Percentiles rank a stretch among this genome's conserved stretches.
These are phyloP conservation scores for Populus hybrid DNA, from an alignment of 441 rosid species.

Conservation along the genomic window DNA sequence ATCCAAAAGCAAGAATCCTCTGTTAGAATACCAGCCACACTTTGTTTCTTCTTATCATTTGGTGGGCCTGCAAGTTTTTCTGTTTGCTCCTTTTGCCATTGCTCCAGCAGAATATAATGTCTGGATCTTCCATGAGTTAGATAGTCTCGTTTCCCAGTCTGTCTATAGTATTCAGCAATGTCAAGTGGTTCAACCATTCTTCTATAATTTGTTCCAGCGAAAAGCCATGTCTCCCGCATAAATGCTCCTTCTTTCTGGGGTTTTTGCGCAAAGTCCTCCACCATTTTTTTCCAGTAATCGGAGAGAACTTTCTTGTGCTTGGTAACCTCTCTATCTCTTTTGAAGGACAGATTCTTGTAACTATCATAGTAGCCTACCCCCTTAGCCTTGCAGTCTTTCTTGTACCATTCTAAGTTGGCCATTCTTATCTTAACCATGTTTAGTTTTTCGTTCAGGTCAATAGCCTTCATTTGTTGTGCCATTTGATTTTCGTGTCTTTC, in stretches of 20 bases:
- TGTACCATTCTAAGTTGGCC: slow-evolving; percentile 59
- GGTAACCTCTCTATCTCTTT: slow-evolving; percentile 10
- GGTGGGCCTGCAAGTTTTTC: neutral
- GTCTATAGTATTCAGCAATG: slow-evolving; percentile 49
- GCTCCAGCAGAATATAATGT: slow-evolving; percentile 46
- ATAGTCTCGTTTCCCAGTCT: slow-evolving; percentile 27
- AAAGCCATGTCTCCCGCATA: slow-evolving; percentile 31
- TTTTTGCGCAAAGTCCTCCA: slow-evolving; percentile 43
- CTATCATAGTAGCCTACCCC: slow-evolving; percentile 52
- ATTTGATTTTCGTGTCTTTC: slow-evolving; percentile 17
- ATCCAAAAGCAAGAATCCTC: slow-evolving; percentile 87
- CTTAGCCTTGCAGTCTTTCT: slow-evolving; percentile 28
- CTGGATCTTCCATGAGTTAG: slow-evolving; percentile 29
- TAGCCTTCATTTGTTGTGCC: slow-evolving; percentile 13
- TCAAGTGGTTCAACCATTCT: slow-evolving; percentile 72
- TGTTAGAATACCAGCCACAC: slow-evolving; percentile 29
- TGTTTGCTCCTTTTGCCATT: slow-evolving; percentile 36
- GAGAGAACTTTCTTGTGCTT: slow-evolving; percentile 31
- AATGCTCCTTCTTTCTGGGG: slow-evolving; percentile 38
- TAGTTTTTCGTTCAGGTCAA: slow-evolving; percentile 32
- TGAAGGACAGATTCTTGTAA: slow-evolving; percentile 26
- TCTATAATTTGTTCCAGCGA: slow-evolving; percentile 43
- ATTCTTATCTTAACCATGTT: slow-evolving; percentile 39
- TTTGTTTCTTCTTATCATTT: slow-evolving; percentile 16
- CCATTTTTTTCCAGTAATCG: slow-evolving; percentile 43